Percentiles rank a stretch among this genome's conserved stretches.
These are phyloP conservation scores for Pichia sp. DNA, from an alignment of 1,139 yeast genomes.

Conservation along the genomic window DNA sequence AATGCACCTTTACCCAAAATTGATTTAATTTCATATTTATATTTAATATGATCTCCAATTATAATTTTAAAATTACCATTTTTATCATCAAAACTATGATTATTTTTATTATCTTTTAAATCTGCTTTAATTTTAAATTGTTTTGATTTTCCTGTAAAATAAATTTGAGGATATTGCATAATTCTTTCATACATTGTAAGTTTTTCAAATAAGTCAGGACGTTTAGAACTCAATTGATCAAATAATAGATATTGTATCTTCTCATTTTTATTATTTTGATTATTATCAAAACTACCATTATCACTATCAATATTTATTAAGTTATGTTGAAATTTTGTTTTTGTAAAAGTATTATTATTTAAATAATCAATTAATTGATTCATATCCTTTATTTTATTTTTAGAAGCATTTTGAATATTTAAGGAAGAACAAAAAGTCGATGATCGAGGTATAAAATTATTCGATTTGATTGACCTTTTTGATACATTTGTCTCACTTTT, in stretches of 20 bases:
- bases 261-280: too few species aligned
- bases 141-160: constrained; percentile 31
- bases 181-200: constrained; percentile 46
- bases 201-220: constrained; percentile 20
- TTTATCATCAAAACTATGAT: constrained; percentile 71
- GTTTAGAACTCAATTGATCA: constrained; percentile 15
- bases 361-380: background rate
- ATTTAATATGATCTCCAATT: constrained; percentile 68
- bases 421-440: background rate
- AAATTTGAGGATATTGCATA: constrained; percentile 37
- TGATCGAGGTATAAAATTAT: background rate
- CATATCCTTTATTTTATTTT: background rate
- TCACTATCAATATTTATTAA: background rate
- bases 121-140: constrained; percentile 32
- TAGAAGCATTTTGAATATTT: too few species aligned
- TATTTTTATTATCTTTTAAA: constrained; percentile 39
- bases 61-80: constrained; percentile 56
- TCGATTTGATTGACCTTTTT: too few species aligned
- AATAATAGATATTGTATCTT: constrained; percentile 1
- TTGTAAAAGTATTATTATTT: background rate
- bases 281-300: too few species aligned
- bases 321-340: background rate
- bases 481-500: too few species aligned
- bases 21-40: constrained; percentile 57
- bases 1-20: constrained; percentile 76